A percentile compares a stretch with the other conserved stretches of the same genome.
phyloP scores from a whole-genome alignment of 2,329 filamentous ascomycete species.

The Colletotrichum horii region DNA sequence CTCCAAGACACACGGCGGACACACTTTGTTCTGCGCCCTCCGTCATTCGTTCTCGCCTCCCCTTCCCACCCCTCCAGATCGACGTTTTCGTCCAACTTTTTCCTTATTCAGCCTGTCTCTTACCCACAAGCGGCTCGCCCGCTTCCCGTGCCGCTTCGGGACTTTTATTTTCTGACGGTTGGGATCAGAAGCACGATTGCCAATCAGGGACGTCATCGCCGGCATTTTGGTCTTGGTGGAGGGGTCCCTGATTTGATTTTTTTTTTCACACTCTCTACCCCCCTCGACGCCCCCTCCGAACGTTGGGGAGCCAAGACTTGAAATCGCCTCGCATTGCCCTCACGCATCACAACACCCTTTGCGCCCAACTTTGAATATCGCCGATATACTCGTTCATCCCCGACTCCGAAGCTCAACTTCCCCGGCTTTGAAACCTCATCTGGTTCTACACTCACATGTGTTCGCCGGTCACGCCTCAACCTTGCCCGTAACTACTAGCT shows the following conservation, averaged over 20 bases:
- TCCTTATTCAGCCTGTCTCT: background rate
- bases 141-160: constrained; percentile 14
- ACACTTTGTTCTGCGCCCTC: background rate
- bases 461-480: background rate
- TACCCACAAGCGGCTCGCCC: constrained; percentile 14
- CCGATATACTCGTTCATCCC: background rate
- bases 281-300: background rate
- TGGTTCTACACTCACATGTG: background rate
- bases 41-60: background rate
- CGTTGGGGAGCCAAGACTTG: background rate
- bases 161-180: constrained; percentile 13
- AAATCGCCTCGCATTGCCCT: background rate
- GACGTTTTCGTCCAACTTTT: constrained; percentile 18
- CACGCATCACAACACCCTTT: background rate
- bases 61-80: background rate
- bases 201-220: constrained; percentile 14
- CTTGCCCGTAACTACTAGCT: background rate
- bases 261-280: background rate
- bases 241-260: background rate
- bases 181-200: background rate
- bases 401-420: background rate
- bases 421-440: background rate
- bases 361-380: background rate
- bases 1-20: background rate
- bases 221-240: background rate